Percentiles rank a stretch among this genome's conserved stretches.
Conservation (phyloP, 176 grass and related monocot genomes). For the Triticum timopheevii region DNA sequence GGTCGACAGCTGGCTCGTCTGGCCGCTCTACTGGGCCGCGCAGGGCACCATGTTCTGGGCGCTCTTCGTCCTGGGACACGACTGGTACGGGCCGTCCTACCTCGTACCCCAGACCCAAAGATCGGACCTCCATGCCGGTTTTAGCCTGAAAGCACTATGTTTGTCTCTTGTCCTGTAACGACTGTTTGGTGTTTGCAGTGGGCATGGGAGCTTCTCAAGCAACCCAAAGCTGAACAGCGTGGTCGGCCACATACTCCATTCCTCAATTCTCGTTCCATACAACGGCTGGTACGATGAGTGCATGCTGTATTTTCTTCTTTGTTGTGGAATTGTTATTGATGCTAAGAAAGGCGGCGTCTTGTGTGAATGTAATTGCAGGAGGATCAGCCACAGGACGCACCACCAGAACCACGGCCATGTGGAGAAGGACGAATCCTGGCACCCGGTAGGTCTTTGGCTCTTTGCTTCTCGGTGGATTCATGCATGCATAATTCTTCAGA, state of each 20-base stretch:
- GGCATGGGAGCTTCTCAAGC: constrained; percentile 91
- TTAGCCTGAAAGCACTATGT: neutral
- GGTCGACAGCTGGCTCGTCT: constrained; percentile 77
- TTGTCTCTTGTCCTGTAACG: constrained; percentile 15
- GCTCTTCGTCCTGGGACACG: constrained; percentile 93
- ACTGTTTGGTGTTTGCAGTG: constrained; percentile 47
- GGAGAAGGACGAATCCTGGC: constrained; percentile 96
- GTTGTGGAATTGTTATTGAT: neutral
- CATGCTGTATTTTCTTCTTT: constrained; percentile 1
- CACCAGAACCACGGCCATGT: constrained; percentile 98
- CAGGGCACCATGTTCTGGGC: constrained; percentile 99
- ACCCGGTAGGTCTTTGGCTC: constrained; percentile 63
- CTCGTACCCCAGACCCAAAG: neutral
- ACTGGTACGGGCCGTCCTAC: constrained; percentile 54
- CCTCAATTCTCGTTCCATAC: constrained; percentile 92
- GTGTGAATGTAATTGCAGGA: constrained; percentile 49
- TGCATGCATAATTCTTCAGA: neutral
- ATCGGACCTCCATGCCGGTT: neutral
- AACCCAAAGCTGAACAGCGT: constrained; percentile 84
- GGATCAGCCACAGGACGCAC: constrained; percentile 96
- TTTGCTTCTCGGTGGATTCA: neutral
- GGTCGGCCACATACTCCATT: constrained; percentile 93
- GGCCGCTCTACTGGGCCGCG: constrained; percentile 94
- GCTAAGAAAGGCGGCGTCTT: constrained; percentile 26
- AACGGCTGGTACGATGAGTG: constrained; percentile 72